Base-by-base conservation (phyloP, 2,329 filamentous ascomycete genomes). In the Neonectria neomacrospora region DNA sequence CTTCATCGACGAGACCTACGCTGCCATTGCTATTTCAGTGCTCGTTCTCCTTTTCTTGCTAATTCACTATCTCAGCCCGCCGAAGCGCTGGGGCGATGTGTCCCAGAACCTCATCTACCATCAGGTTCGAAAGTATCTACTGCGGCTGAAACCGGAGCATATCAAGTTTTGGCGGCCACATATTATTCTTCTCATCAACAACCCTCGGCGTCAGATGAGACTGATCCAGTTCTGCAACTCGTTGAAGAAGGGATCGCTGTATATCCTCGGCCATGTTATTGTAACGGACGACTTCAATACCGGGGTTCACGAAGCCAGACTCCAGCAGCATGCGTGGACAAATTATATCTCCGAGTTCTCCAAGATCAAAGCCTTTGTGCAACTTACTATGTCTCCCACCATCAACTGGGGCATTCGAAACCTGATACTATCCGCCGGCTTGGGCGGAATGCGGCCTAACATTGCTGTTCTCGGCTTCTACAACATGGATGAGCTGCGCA, bases 91-190 rank as follows among this genome's bases (percentile, higher is more conserved):
- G 93, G 93, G 93, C 1, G 93, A 96, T 76, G 93, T 97, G 18
- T 94, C 91, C 9, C 93, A 97, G 72, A 94, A 92, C 71, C 80
- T 97, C 64, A 96, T 97, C 55, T 97, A 96, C 73, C 67, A 88
- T 65, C 93, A 97, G 80, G 93, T 96, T 14, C 87, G 93, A 63
- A 97, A 97, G 72, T 96, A 97, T 73, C 80, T 97, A 30, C 81
- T 97, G 30, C 88, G 93, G n/a, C 81, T 97, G 30, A 90, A 88
- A 53, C 92, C 93, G 37, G 93, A 97, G 71, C 93, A 97, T 74
- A 94, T 97, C 77, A 97, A 97, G 73, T 97, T 96, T 75, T 97
- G 94, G 93, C 86, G 93, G 54, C 93, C 93, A 0, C 93, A 96
- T 68, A 94, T 97, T 45, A 86, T 97, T 51, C 83, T 97, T 0